A percentile compares a stretch with the other conserved stretches of the same genome.
Evolutionary conservation across 1,139 yeast species (phyloP).

Genomic region (Debaryomycetaceae sp.): DNA sequence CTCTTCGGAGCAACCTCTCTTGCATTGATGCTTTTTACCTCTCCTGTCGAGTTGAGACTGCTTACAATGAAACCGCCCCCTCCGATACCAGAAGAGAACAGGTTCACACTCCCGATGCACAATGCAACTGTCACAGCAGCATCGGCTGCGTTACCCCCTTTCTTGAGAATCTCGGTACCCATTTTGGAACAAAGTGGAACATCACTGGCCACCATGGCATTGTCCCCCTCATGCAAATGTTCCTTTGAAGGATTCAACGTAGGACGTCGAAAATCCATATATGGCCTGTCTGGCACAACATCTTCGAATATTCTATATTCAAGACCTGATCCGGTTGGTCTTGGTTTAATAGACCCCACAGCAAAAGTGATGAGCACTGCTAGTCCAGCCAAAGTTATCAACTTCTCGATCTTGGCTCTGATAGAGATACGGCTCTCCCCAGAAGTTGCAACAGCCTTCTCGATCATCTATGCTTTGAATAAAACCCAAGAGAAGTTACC

Average conservation of each 20-base stretch:
- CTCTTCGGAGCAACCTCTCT: constrained; percentile 78
- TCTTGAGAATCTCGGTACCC: constrained; percentile 58
- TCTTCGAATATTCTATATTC: constrained; percentile 3
- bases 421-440: too few species aligned
- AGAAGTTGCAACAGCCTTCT: too few species aligned
- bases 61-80: constrained; percentile 84
- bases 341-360: neutral
- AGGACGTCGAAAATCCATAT: constrained; percentile 32
- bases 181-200: constrained; percentile 66
- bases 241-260: constrained; percentile 27
- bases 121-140: constrained; percentile 87
- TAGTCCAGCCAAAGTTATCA: neutral
- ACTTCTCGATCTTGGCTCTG: neutral
- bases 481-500: too few species aligned
- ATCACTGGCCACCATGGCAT: constrained; percentile 78
- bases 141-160: constrained; percentile 83
- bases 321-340: neutral
- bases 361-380: neutral
- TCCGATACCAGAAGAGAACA: constrained; percentile 87
- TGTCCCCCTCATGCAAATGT: constrained; percentile 26
- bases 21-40: constrained; percentile 71
- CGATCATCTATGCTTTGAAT: too few species aligned
- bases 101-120: constrained; percentile 81
- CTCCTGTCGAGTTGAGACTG: constrained; percentile 34
- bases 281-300: constrained; percentile 20